Percentiles rank a stretch among this genome's conserved stretches.
Conservation (phyloP, 1,139 yeast genomes). For the Debaryomycetaceae sp. region DNA sequence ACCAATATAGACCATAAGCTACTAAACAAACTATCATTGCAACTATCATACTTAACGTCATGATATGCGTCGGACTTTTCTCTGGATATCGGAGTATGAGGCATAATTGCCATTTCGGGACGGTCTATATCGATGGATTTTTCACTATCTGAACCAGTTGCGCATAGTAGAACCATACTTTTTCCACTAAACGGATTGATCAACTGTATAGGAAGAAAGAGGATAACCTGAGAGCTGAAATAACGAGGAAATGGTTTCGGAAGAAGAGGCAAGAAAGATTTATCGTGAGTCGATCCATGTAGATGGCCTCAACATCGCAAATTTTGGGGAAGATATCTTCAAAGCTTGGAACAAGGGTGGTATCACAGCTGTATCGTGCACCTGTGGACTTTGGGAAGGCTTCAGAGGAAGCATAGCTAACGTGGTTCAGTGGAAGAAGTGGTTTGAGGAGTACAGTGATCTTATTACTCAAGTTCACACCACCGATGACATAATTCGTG, state of each 20-base stretch:
- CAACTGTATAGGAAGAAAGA: no score
- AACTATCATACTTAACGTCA: no score
- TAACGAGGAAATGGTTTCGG: slow-evolving; percentile 5
- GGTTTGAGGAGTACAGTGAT: slow-evolving; percentile 12
- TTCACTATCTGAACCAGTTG: neutral
- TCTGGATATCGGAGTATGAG: no score
- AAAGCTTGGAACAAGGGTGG: slow-evolving; percentile 11
- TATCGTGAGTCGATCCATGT: slow-evolving; percentile 9
- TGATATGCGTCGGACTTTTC: no score
- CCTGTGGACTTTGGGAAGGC: slow-evolving; percentile 12
- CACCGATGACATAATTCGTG: slow-evolving; percentile 9
- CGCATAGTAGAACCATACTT: neutral
- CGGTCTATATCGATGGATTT: neutral
- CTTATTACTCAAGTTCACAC: slow-evolving; percentile 11
- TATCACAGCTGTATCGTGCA: slow-evolving; percentile 11
- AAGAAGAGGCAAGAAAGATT: slow-evolving; percentile 8
- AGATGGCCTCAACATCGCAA: slow-evolving; percentile 11
- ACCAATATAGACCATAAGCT: no score
- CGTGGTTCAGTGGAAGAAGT: slow-evolving; percentile 12
- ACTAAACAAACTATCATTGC: no score
- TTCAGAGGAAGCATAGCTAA: slow-evolving; percentile 10
- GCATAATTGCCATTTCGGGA: neutral
- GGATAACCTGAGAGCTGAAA: no score
- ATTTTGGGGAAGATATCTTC: slow-evolving; percentile 11
- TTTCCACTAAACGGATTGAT: neutral